A percentile compares a stretch with the other conserved stretches of the same genome.
Evolutionary conservation across 2,329 filamentous ascomycete genomes (phyloP).

Genomic region (Chrysoporthe austroafricana): DNA sequence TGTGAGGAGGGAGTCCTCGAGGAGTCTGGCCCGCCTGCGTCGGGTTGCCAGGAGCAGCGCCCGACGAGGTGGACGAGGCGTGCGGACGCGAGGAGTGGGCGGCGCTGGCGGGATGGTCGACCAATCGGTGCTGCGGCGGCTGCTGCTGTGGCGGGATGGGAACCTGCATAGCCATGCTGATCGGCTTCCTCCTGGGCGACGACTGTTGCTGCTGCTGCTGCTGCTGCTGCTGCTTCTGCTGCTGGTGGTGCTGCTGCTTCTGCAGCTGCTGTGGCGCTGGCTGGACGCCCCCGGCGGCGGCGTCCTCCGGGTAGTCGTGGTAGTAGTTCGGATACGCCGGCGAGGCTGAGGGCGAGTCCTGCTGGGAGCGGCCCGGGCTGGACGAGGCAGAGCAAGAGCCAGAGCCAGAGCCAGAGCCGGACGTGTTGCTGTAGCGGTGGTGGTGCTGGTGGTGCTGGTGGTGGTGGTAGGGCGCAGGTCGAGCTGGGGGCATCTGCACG

Average conservation of each 20-base stretch:
- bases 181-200: constrained; percentile 5
- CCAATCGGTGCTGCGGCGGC: constrained; percentile 19
- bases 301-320: constrained; percentile 25
- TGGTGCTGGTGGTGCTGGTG: not conserved
- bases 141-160: constrained; percentile 27
- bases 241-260: constrained; percentile 7
- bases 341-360: constrained; percentile 4
- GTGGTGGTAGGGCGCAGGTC: not conserved
- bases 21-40: not conserved
- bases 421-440: constrained; percentile 7
- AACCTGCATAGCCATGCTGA: constrained; percentile 29
- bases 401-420: constrained; percentile 16
- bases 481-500: not conserved
- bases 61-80: constrained; percentile 12
- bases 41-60: not conserved
- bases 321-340: constrained; percentile 26
- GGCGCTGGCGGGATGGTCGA: not conserved
- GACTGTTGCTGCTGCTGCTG: not conserved
- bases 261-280: not conserved
- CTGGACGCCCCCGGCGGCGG: not conserved
- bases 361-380: not conserved
- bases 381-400: not conserved
- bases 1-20: not conserved
- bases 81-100: constrained; percentile 6
- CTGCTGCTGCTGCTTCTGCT: not conserved